These are phyloP conservation scores for Puccinia horiana DNA, from an alignment of 1,284 basidiomycete species.

Conservation along the genomic window DNA sequence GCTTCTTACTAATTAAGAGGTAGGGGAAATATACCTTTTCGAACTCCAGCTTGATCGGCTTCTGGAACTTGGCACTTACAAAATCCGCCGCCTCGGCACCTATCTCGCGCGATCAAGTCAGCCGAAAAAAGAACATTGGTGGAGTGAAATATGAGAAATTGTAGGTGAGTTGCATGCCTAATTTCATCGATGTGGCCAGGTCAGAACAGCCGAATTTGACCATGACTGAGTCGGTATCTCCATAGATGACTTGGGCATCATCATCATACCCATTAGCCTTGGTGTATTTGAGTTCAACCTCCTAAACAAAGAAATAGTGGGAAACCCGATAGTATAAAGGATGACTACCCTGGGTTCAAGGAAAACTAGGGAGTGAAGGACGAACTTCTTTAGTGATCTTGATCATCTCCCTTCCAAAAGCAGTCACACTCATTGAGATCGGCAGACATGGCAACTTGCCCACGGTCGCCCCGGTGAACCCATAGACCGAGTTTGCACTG, in stretches of 20 bases:
- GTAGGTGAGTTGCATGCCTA: slow-evolving; percentile 65
- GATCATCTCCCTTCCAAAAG: slow-evolving; percentile 96
- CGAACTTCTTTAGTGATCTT: slow-evolving; percentile 81
- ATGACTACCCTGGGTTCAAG: neutral
- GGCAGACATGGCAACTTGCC: slow-evolving; percentile 89
- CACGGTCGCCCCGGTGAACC: slow-evolving; percentile 91
- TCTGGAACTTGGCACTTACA: slow-evolving; percentile 86
- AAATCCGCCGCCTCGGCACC: slow-evolving; percentile 89
- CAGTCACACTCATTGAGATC: slow-evolving; percentile 88
- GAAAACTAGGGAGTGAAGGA: neutral
- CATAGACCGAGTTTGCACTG: slow-evolving; percentile 95
- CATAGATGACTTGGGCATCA: slow-evolving; percentile 89
- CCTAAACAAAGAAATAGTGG: slow-evolving; percentile 61
- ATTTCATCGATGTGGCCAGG: slow-evolving; percentile 77
- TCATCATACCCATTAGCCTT: slow-evolving; percentile 79
- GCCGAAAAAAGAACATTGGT: neutral
- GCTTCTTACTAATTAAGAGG: slow-evolving; percentile 92
- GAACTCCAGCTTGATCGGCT: slow-evolving; percentile 95
- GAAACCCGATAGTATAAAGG: neutral
- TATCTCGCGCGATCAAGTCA: slow-evolving; percentile 56
- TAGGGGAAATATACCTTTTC: slow-evolving; percentile 98
- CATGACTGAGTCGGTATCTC: slow-evolving; percentile 98
- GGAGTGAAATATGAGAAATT: neutral
- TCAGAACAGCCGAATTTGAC: slow-evolving; percentile 88
- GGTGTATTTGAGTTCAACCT: slow-evolving; percentile 84